Base-by-base conservation (phyloP, 768 basidiomycete genomes). In the Nidularia pulvinata region DNA sequence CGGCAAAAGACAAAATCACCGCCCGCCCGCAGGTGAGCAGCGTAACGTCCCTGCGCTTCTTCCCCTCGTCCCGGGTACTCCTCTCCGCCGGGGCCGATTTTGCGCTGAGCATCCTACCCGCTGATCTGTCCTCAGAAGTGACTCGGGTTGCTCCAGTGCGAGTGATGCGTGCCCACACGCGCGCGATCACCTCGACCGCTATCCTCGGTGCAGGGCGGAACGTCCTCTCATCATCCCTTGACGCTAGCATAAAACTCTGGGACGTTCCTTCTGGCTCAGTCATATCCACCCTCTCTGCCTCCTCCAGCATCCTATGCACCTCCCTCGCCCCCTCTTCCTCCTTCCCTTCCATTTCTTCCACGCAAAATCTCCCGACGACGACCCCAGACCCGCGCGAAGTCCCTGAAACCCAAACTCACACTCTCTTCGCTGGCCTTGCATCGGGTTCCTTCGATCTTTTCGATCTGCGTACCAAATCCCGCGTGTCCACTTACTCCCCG, bases 191-290 rank as follows among this genome's bases (percentile, higher is more conserved):
- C 0, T 77, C 78, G 4, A 79, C 81, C 0, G 77, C 74, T 1
- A 89, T 93, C 57, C 71, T 93, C 39, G 79, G 80, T 0, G 73
- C 81, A 2, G 91, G 91, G 0, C 78, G 83, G 22, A 84, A 85
- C 59, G 66, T 93, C 48, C 60, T 93, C 5, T 88, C 88, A 7
- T 71, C 79, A 5, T 81, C 85, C 0, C 82, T 85, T 52, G 91
- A 93, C 63, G 81, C 83, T 2, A 86, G 85, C 0, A 62, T 91
- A 22, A 77, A 83, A 47, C 70, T 91, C 3, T 92, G 91, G 91
- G 86, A 91, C 56, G 82, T 91, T 6, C 77, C 83, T 2, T 71
- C 75, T 6, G 81, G 80, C 2, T 65, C 73, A 19, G 73, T 78
- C 54, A 74, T 85, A 7, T 63, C 74, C 7, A 70, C 79, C 10